A percentile compares a stretch with the other conserved stretches of the same genome.
phyloP scores from a whole-genome alignment of 805 yeast genomes.

The Candida peoriensis region DNA sequence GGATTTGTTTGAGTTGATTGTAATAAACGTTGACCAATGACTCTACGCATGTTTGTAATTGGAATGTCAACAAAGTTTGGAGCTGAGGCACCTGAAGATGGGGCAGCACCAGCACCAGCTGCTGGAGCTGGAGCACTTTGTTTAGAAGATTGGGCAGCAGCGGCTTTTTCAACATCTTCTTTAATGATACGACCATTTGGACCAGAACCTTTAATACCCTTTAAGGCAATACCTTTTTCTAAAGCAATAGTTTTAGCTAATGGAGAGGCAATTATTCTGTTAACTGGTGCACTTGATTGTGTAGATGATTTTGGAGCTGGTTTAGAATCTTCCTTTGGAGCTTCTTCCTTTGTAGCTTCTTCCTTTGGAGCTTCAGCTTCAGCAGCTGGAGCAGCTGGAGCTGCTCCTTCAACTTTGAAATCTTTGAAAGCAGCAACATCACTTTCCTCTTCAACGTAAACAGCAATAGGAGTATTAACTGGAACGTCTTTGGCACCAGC shows the following conservation, averaged over 20 bases:
- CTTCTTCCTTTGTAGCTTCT: constrained; percentile 18
- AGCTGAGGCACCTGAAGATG: constrained; percentile 44
- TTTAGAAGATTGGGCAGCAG: constrained; percentile 38
- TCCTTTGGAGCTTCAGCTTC: constrained; percentile 16
- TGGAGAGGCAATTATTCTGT: constrained; percentile 90
- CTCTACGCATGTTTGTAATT: constrained; percentile 86
- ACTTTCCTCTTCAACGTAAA: constrained; percentile 80
- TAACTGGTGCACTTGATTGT: constrained; percentile 35
- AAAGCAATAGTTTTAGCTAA: constrained; percentile 89
- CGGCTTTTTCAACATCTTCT: constrained; percentile 76
- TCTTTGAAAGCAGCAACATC: constrained; percentile 86
- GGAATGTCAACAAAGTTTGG: constrained; percentile 77
- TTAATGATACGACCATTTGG: constrained; percentile 93
- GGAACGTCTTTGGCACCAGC: constrained; percentile 88
- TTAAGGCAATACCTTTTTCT: constrained; percentile 85
- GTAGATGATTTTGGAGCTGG: constrained; percentile 30
- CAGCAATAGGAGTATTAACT: constrained; percentile 95
- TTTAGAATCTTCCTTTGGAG: constrained; percentile 20
- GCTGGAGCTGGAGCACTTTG: constrained; percentile 37
- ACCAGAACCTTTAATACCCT: constrained; percentile 85
- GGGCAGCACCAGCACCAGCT: constrained; percentile 40
- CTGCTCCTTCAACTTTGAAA: constrained; percentile 73
- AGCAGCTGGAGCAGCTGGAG: constrained; percentile 30
- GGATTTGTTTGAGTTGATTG: constrained; percentile 86
- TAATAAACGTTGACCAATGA: constrained; percentile 83